Evolutionary conservation across 2,329 filamentous ascomycete species (phyloP).

Genomic region (Claviceps capensis): DNA sequence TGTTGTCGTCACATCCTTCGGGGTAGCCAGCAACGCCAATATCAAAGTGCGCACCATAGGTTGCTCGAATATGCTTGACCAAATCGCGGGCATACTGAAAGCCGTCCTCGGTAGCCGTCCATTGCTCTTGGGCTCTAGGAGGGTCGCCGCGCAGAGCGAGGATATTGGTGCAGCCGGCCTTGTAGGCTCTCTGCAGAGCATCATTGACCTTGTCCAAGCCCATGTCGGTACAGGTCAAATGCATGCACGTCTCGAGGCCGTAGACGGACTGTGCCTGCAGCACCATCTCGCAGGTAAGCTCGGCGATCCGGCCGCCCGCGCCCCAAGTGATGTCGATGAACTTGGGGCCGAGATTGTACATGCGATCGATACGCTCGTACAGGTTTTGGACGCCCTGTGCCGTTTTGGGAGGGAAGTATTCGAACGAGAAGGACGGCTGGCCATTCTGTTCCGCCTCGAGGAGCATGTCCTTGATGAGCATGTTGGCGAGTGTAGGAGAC

Average conservation of each 20-base stretch:
- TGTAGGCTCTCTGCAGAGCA: slow-evolving; percentile 77
- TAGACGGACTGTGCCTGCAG: slow-evolving; percentile 89
- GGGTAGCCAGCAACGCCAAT: slow-evolving; percentile 96
- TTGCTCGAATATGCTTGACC: slow-evolving; percentile 66
- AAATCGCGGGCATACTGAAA: slow-evolving; percentile 91
- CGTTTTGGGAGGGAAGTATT: slow-evolving; percentile 98
- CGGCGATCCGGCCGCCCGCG: slow-evolving; percentile 78
- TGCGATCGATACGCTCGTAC: slow-evolving; percentile 98
- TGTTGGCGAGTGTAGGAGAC: slow-evolving; percentile 31
- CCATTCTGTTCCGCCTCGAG: slow-evolving; percentile 64
- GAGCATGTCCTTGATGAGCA: slow-evolving; percentile 95
- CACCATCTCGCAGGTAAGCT: slow-evolving; percentile 96
- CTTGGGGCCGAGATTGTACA: slow-evolving; percentile 85
- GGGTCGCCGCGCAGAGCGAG: slow-evolving; percentile 87
- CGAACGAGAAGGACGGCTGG: slow-evolving; percentile 90
- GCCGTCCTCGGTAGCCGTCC: slow-evolving; percentile 73
- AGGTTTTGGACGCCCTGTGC: slow-evolving; percentile 96
- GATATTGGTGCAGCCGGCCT: slow-evolving; percentile 94
- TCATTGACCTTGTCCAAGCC: slow-evolving; percentile 80
- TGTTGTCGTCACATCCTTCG: slow-evolving; percentile 88
- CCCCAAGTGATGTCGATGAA: slow-evolving; percentile 99
- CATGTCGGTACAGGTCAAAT: slow-evolving; percentile 98
- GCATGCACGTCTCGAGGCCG: slow-evolving; percentile 97
- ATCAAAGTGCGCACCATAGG: slow-evolving; percentile 67
- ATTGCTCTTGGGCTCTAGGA: slow-evolving; percentile 83